Percentiles rank a stretch among this genome's conserved stretches.
Evolutionary conservation across 495 filamentous ascomycete species (phyloP).

Genomic region (Xylaria cubensis): DNA sequence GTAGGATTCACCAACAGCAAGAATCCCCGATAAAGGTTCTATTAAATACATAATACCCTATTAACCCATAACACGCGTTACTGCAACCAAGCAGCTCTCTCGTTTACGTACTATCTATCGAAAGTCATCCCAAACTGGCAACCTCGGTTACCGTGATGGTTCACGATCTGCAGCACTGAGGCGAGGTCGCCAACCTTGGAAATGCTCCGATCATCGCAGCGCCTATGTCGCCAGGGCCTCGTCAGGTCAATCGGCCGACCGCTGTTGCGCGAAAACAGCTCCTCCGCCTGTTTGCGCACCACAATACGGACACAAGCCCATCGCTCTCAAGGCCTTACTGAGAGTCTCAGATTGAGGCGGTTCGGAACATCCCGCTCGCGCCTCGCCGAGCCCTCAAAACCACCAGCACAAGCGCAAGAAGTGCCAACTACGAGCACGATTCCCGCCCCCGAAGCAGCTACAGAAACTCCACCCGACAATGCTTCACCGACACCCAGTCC

Average conservation of each 20-base stretch:
- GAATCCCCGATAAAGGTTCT: not conserved
- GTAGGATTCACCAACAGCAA: too few relatives aligned
- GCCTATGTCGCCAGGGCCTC: conserved; percentile 12
- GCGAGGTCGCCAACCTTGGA: not conserved
- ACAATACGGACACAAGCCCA: not conserved
- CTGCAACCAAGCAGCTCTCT: not conserved
- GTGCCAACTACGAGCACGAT: not conserved
- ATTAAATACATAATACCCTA: not conserved
- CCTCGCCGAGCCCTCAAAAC: conserved; percentile 25
- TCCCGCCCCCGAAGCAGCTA: not conserved
- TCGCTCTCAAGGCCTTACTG: not conserved
- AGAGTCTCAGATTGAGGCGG: conserved; percentile 16
- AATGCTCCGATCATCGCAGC: conserved; percentile 27
- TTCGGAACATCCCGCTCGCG: conserved; percentile 29
- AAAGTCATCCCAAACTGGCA: not conserved
- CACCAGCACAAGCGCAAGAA: conserved; percentile 14
- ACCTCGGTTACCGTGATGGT: conserved; percentile 3
- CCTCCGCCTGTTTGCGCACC: not conserved
- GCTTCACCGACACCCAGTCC: not conserved
- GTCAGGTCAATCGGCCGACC: conserved; percentile 20
- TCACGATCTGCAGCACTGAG: not conserved
- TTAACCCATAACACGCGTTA: not conserved
- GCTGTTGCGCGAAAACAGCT: not conserved
- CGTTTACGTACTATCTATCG: not conserved
- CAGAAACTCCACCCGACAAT: not conserved